Conservation (phyloP, 1,284 basidiomycete species). For the Cutaneotrichosporon sp. region DNA sequence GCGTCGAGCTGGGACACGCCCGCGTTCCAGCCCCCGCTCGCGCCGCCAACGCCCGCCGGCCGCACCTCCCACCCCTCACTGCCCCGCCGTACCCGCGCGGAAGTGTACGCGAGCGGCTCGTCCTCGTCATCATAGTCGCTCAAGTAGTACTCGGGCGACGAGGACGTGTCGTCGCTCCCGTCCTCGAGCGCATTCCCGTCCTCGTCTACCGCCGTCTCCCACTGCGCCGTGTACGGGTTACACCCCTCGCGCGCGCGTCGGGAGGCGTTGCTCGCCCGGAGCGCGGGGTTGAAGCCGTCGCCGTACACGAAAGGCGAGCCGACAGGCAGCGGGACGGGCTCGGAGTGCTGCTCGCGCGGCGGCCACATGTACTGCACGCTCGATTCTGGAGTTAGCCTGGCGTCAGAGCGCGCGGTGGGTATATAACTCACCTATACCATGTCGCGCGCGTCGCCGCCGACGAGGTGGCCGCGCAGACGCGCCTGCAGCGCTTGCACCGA, state of each 20-base stretch:
- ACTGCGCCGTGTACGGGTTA: constrained; percentile 56
- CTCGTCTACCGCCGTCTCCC: constrained; percentile 52
- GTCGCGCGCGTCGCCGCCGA: constrained; percentile 7
- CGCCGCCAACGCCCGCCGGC: constrained; percentile 26
- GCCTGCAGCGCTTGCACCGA: constrained; percentile 21
- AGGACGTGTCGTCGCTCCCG: constrained; percentile 30
- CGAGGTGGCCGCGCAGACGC: constrained; percentile 22
- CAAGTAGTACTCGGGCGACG: constrained; percentile 46
- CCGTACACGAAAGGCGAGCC: constrained; percentile 81
- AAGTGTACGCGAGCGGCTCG: constrained; percentile 19
- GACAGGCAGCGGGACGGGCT: constrained; percentile 44
- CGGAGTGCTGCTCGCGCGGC: constrained; percentile 56
- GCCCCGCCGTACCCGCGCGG: constrained; percentile 60
- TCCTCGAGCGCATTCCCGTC: constrained; percentile 56
- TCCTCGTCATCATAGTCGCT: constrained; percentile 53
- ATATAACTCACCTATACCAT: constrained; percentile 20
- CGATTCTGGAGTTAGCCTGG: constrained; percentile 42
- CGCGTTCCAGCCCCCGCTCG: not conserved
- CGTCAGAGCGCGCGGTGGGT: constrained; percentile 5
- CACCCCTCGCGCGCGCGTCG: constrained; percentile 40
- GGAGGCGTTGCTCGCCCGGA: constrained; percentile 61
- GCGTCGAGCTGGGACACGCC: constrained; percentile 1
- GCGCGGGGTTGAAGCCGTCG: constrained; percentile 68
- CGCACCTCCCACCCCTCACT: constrained; percentile 77
- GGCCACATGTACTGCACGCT: constrained; percentile 58